phyloP scores from a whole-genome alignment of 306 rosid species.

The Gleditsia sinensis region DNA sequence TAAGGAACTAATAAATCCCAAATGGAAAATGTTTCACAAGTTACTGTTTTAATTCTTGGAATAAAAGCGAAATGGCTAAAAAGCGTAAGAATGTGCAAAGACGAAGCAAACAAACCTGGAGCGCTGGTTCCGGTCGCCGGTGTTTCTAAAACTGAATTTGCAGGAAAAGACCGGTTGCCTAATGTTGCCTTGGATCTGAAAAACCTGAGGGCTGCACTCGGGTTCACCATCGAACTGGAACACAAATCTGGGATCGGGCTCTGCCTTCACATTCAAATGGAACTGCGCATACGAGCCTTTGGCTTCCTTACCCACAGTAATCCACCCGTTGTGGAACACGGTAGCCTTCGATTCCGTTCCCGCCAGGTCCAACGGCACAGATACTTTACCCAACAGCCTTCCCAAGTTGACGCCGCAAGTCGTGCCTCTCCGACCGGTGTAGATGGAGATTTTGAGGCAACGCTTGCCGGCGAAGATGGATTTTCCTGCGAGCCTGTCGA shows the following conservation, averaged over 20 bases:
- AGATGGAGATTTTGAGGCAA: constrained; percentile 58
- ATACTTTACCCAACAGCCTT: constrained; percentile 48
- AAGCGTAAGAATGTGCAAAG: background rate
- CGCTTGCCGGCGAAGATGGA: constrained; percentile 52
- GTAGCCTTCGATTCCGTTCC: constrained; percentile 50
- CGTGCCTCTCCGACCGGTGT: constrained; percentile 59
- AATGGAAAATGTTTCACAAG: background rate
- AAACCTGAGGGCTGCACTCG: constrained; percentile 76
- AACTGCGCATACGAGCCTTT: constrained; percentile 63
- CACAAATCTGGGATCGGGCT: constrained; percentile 75
- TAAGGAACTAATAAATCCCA: background rate
- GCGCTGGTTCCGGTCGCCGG: constrained; percentile 63
- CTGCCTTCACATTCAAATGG: constrained; percentile 69
- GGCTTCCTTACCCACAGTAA: constrained; percentile 58
- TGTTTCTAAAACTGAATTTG: constrained; percentile 69
- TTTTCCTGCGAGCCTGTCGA: constrained; percentile 47
- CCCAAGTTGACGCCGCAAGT: constrained; percentile 73
- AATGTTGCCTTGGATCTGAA: constrained; percentile 70
- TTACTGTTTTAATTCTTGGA: background rate
- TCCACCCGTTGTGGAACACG: constrained; percentile 68
- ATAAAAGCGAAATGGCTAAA: background rate
- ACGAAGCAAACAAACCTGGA: constrained; percentile 43
- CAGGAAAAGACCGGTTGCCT: constrained; percentile 77
- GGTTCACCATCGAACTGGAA: constrained; percentile 83
- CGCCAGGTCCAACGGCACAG: constrained; percentile 57